These are phyloP conservation scores for Dictyostelium gargantuum DNA, from an alignment of 208 protist genomes.

Conservation along the genomic window DNA sequence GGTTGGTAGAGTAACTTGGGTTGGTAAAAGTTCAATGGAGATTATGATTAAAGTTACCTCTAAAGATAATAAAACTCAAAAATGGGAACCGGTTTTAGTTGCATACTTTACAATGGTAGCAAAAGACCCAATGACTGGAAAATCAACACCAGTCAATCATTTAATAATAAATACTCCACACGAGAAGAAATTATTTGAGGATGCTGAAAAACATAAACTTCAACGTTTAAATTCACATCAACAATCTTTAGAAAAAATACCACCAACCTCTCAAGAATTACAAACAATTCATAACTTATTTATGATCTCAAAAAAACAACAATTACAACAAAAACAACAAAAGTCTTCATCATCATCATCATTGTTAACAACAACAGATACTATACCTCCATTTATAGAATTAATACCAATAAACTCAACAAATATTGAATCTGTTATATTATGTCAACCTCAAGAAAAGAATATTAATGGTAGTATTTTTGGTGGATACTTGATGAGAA, in stretches of 20 bases:
- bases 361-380: neutral
- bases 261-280: constrained; percentile 50
- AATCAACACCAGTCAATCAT: constrained; percentile 11
- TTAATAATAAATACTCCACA: neutral
- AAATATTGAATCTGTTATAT: neutral
- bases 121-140: constrained; percentile 23
- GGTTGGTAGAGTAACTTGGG: constrained; percentile 40
- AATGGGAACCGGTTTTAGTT: constrained; percentile 33
- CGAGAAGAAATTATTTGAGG: constrained; percentile 46
- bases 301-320: constrained; percentile 2
- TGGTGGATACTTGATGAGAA: constrained; percentile 73
- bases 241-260: constrained; percentile 20
- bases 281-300: constrained; percentile 69
- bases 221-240: neutral
- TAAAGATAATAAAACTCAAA: neutral
- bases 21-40: constrained; percentile 62
- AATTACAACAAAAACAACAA: neutral
- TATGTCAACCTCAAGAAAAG: constrained; percentile 70
- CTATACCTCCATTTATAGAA: too few relatives aligned
- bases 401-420: constrained; percentile 65
- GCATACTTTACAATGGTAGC: constrained; percentile 75
- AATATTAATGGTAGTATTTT: constrained; percentile 75
- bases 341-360: neutral
- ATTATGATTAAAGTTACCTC: constrained; percentile 37
- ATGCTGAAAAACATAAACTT: constrained; percentile 51